These are phyloP conservation scores for Stagonosporopsis vannaccii DNA, from an alignment of 2,329 filamentous ascomycete genomes.

Conservation along the genomic window DNA sequence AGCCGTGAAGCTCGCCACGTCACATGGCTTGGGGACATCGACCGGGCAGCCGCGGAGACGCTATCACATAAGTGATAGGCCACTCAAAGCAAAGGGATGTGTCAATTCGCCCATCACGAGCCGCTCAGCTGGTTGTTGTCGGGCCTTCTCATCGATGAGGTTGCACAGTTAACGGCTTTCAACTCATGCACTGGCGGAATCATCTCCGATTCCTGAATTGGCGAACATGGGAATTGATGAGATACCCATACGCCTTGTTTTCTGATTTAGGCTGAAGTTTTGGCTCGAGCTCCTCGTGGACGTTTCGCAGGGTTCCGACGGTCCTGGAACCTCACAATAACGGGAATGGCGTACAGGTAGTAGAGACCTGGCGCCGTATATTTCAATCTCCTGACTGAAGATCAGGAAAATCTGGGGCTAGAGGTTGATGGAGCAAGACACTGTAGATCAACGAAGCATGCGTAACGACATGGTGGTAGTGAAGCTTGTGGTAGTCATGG, in stretches of 20 bases:
- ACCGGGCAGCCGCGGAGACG: background rate
- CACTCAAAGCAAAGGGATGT: slow-evolving; percentile 5
- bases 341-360: background rate
- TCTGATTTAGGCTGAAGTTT: background rate
- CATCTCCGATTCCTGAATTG: background rate
- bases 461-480: background rate
- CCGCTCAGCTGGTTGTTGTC: slow-evolving; percentile 7
- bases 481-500: background rate
- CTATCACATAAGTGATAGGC: background rate
- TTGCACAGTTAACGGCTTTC: slow-evolving; percentile 15
- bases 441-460: background rate
- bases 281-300: slow-evolving; percentile 17
- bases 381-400: background rate
- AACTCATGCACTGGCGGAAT: slow-evolving; percentile 4
- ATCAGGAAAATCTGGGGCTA: background rate
- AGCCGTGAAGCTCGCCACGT: slow-evolving; percentile 1
- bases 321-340: background rate
- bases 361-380: background rate
- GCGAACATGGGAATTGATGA: background rate
- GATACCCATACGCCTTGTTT: slow-evolving; percentile 1
- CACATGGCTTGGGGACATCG: slow-evolving; percentile 1
- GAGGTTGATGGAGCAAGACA: background rate
- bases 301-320: background rate
- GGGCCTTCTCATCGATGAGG: slow-evolving; percentile 3
- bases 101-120: slow-evolving; percentile 7